Percentiles rank a stretch among this genome's conserved stretches.
These are phyloP conservation scores for Candida sojae DNA, from an alignment of 1,139 yeast species.

Conservation along the genomic window DNA sequence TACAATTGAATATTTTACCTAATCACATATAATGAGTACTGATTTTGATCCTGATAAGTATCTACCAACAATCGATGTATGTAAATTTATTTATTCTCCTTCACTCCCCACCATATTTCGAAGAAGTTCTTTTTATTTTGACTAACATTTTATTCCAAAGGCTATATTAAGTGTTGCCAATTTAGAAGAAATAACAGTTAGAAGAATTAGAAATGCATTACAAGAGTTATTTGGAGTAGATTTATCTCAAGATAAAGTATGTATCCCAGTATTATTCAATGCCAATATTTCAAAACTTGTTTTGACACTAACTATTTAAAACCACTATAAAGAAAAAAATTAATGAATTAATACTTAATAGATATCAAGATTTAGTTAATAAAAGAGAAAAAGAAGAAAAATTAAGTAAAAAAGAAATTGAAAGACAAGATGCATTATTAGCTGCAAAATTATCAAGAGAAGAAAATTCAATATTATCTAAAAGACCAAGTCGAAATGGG, in stretches of 20 bases:
- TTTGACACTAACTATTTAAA: conserved; percentile 16
- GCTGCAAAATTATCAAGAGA: conserved; percentile 50
- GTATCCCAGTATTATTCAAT: conserved; percentile 15
- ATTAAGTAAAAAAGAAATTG: conserved; percentile 32
- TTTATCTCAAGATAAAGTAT: conserved; percentile 50
- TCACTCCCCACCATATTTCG: background rate
- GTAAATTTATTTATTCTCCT: conserved; percentile 21
- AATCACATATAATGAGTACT: conserved; percentile 10
- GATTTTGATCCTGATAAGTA: conserved; percentile 29
- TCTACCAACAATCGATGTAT: conserved; percentile 70
- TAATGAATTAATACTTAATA: conserved; percentile 59
- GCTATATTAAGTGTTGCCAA: conserved; percentile 78
- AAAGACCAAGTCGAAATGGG: conserved; percentile 4
- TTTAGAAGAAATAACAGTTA: conserved; percentile 69
- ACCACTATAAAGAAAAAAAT: conserved; percentile 43
- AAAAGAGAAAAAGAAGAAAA: conserved; percentile 31
- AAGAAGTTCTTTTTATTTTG: background rate
- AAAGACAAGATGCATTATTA: conserved; percentile 42
- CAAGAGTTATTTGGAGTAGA: conserved; percentile 67
- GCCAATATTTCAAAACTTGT: too few species aligned
- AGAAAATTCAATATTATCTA: conserved; percentile 9
- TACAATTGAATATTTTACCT: too few species aligned
- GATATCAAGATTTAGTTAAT: conserved; percentile 55
- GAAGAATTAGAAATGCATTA: conserved; percentile 67
- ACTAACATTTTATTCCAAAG: conserved; percentile 25